Evolutionary conservation across 2,329 filamentous ascomycete species (phyloP), one percentile per base, ranked within the genome.

Genomic region (Aspergillus viridinutans): DNA sequence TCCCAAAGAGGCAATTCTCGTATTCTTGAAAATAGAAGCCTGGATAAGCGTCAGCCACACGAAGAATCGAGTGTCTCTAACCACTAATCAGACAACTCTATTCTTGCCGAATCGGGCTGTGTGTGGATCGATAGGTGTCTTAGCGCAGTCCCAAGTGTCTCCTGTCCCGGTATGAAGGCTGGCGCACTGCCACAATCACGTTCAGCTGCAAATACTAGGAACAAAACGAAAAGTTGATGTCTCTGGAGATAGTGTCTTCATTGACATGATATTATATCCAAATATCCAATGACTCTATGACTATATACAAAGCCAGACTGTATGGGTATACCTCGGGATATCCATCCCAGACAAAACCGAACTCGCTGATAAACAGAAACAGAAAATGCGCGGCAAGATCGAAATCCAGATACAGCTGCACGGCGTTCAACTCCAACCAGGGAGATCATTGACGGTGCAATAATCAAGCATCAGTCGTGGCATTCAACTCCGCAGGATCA

Each of bases 361-460:
- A 51, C 32, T 38, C 49, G 35, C 32, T 38, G 35, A 25, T 8
- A 40, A 50, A 28, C 8, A 52, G 5, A 45, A 42, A 52, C 12
- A 17, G n/a, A 25, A 17, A 47, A 29, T 8, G 43, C 12, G 32
- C 25, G 6, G 12, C 4, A 32, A 42, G 42, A n/a, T 53, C 14
- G 10, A 8, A 42, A 28, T 25, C 32, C 32, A 17, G 7, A 17
- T 38, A 17, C 17, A 17, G 32, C 32, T 38, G 32, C 32, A 38
- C 32, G 32, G 32, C 32, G 17, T 38, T 17, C 29, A 28, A 28
- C 50, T 53, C 50, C 50, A 54, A 17, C 52, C 52, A 54, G 52
- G 52, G 52, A 53, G 50, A 7, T 20, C 21, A 45, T 45, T 32
- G 26, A 25, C 26, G 14, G 29, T 32, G 49, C 49, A 9, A 6